Evolutionary conservation across 2,329 filamentous ascomycete species (phyloP), one percentile per base, ranked within the genome.

Genomic region (Cercospora zeina): DNA sequence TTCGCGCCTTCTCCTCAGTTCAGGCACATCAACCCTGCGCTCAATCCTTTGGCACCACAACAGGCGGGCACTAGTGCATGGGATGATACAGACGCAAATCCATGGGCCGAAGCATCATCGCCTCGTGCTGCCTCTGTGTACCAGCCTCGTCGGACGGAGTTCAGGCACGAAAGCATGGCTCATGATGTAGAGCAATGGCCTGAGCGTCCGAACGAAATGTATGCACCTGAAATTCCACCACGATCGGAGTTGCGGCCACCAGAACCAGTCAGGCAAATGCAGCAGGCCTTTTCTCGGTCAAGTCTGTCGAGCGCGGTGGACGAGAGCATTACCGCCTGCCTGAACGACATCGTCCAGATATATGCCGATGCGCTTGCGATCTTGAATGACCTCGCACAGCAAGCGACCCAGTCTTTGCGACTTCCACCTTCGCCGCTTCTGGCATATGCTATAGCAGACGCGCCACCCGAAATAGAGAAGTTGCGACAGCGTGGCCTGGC

Each of bases 401-500:
- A 54, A 45, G 36, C 58, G 6, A 27, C 45, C 1, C 45, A 36
- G 21, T 31, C 13, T 47, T n/a, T 55, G 27, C 24, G 53, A 10
- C 19, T 7, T 13, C 13, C 31, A 24, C 33, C 45, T 36, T 30
- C 45, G 14, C 39, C 19, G 39, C 36, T 68, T n/a, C 47, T 62
- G 16, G 27, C 57, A 11, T 54, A 42, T 6, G 34, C 60, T n/a
- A 19, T 62, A 8, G 30, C 14, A n/a, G 60, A 62, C 8, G 54
- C 60, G 8, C 60, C 54, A 7, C 16, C 39, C 0, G 71, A 72
- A 54, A 72, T 73, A 36, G 66, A 71, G 51, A 63, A 50, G 14
- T 70, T 71, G 56, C 65, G 67, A 55, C 61, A 68, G 37, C 59
- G 66, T 4, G 70, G 70, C 16, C 54, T 70, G 21, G 37, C 61